Percentiles rank a stretch among this genome's conserved stretches.
Conservation (phyloP, 495 filamentous ascomycete species). For the Penicillium chermesinum region DNA sequence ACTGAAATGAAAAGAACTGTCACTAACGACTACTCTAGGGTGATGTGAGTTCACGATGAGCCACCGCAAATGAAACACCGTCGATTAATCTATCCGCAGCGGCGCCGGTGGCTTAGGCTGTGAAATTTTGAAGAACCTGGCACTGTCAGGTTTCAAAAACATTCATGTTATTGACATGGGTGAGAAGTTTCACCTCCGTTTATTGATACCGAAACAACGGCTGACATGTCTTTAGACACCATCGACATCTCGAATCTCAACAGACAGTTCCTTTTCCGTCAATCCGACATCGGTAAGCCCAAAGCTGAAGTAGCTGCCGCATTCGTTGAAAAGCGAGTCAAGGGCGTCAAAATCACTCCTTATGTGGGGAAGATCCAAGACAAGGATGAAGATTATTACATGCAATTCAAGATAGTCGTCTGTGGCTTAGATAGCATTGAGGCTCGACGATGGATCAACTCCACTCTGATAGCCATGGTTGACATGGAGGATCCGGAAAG, state of each 20-base stretch:
- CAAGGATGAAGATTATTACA: constrained; percentile 95
- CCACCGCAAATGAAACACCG: not conserved
- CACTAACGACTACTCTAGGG: constrained; percentile 26
- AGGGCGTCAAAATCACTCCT: constrained; percentile 86
- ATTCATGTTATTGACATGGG: constrained; percentile 99
- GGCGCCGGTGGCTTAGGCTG: constrained; percentile 95
- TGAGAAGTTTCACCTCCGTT: constrained; percentile 18
- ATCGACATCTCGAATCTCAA: constrained; percentile 99
- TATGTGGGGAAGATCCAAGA: constrained; percentile 95
- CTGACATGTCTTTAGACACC: constrained; percentile 56
- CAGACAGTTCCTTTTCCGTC: constrained; percentile 93
- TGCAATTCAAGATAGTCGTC: constrained; percentile 90
- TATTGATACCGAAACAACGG: not conserved
- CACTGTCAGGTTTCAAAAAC: constrained; percentile 89
- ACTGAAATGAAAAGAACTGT: not conserved
- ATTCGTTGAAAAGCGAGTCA: constrained; percentile 84
- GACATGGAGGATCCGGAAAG: constrained; percentile 72
- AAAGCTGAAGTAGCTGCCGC: constrained; percentile 91
- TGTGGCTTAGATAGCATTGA: constrained; percentile 98
- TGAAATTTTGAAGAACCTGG: constrained; percentile 95
- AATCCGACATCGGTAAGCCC: constrained; percentile 83
- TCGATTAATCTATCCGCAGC: constrained; percentile 37
- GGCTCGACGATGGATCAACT: constrained; percentile 96
- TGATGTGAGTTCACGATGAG: constrained; percentile 27
- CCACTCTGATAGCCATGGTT: constrained; percentile 84